Percentiles rank a stretch among this genome's conserved stretches.
phyloP scores from a whole-genome alignment of 768 basidiomycete species.

The Crassisporium funariophilum region DNA sequence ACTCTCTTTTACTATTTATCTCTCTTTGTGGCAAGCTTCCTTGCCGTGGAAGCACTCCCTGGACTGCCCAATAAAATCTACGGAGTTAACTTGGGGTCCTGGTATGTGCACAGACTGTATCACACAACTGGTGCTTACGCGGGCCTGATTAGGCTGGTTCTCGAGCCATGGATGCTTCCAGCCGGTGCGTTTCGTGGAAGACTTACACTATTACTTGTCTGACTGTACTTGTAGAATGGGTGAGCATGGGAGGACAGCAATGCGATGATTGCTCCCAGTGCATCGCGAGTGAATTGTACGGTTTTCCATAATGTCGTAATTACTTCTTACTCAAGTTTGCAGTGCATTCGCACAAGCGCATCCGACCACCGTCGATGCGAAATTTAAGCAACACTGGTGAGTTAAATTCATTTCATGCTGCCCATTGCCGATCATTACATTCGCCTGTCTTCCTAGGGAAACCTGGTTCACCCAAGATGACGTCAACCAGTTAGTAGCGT shows the following conservation, averaged over 20 bases:
- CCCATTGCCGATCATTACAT: neutral
- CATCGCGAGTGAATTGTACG: constrained; percentile 70
- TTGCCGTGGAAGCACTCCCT: constrained; percentile 19
- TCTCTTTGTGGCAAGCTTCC: constrained; percentile 11
- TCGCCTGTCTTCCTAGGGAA: constrained; percentile 39
- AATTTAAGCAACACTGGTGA: constrained; percentile 67
- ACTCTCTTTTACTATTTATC: constrained; percentile 24
- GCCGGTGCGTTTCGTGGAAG: constrained; percentile 40
- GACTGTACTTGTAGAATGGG: constrained; percentile 53
- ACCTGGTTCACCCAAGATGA: constrained; percentile 74
- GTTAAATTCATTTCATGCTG: neutral
- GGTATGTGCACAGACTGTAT: constrained; percentile 37
- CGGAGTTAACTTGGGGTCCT: constrained; percentile 73
- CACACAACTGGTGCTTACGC: constrained; percentile 45
- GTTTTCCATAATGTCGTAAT: neutral
- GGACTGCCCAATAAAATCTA: constrained; percentile 54
- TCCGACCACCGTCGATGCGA: constrained; percentile 57
- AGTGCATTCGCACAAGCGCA: constrained; percentile 65
- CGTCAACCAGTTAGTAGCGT: constrained; percentile 51
- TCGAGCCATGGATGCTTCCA: constrained; percentile 86
- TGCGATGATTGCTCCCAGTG: constrained; percentile 64
- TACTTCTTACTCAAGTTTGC: neutral
- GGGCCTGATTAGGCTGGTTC: constrained; percentile 55
- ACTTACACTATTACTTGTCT: neutral
- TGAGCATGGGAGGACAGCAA: constrained; percentile 67